Conservation (phyloP, 2,329 filamentous ascomycete genomes). For the Zymoseptoria pseudotritici region DNA sequence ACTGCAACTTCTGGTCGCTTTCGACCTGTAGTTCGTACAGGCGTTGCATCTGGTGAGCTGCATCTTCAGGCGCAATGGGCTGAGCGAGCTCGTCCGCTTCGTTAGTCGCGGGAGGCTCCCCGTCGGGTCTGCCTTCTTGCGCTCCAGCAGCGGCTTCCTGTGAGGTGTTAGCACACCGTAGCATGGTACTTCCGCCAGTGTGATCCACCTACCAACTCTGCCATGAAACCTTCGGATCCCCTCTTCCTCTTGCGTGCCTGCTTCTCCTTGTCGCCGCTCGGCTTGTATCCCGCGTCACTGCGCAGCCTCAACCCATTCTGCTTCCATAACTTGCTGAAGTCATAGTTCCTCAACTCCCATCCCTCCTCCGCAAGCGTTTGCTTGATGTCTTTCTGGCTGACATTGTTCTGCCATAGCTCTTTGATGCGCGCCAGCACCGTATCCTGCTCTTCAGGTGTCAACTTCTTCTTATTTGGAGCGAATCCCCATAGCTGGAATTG, state of each 20-base stretch:
- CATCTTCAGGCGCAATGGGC: constrained; percentile 14
- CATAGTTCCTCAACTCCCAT: constrained; percentile 57
- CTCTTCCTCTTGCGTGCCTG: constrained; percentile 32
- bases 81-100: constrained; percentile 1
- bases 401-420: constrained; percentile 71
- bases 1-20: constrained; percentile 53
- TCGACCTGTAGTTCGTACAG: constrained; percentile 34
- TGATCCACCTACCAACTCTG: constrained; percentile 1
- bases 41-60: constrained; percentile 16
- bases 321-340: constrained; percentile 44
- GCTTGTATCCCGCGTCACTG: constrained; percentile 16
- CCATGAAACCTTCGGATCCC: neutral
- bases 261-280: constrained; percentile 17
- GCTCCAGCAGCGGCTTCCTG: neutral
- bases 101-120: neutral
- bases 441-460: constrained; percentile 62
- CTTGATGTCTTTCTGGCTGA: constrained; percentile 66
- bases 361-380: constrained; percentile 63
- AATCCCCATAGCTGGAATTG: constrained; percentile 60
- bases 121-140: neutral
- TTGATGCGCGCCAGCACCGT: constrained; percentile 61
- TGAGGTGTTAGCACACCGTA: neutral
- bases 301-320: constrained; percentile 48
- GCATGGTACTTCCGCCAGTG: neutral
- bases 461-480: constrained; percentile 58